Base-by-base conservation (phyloP, 345 rosid species). In the Syzygium aqueum region DNA sequence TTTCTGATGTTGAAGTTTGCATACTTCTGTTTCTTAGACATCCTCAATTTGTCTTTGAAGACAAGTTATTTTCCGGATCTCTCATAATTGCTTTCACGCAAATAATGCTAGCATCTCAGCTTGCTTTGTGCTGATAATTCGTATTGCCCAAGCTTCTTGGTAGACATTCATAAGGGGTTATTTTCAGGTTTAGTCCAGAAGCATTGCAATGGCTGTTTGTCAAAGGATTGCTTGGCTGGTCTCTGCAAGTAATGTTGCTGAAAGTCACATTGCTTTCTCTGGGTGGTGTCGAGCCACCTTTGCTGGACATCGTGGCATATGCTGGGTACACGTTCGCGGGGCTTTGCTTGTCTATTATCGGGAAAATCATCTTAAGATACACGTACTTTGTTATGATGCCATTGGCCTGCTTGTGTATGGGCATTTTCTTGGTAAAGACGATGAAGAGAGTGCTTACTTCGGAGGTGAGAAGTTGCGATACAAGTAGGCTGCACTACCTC, bases 201-300 rank as follows among this genome's bases (percentile, higher is more conserved):
- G 94, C 96, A 86, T 91, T 97, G 51, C 95, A 95, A 88, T 96
- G 98, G 99, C 91, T 95, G 85, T 96, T 97, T 86, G 90, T 93
- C 90, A 96, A 96, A 94, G 99, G 99, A 88, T 89, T 96, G 88
- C 90, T 97, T 63, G 99, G 98, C 67, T 97, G 99, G 99, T 92
- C 93, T 89, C 65, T 93, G 91, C 98, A 97, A 92, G 95, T 95
- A 87, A 90, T 92, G 89, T 92, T 97, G 90, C 96, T 97, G 87
- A 97, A 97, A 91, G 90, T 94, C 63, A 93, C 96, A 16, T 90
- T 97, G 87, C 94, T 96, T 56, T 95, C 98, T 84, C 85, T 97
- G 92, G 98, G 98, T 82, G 93, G 96, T 50, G 99, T 95, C 3
- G 97, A 96, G 94, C 98, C 98, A 84, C 98, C 99, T 10, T 92